Percentiles rank a stretch among this genome's conserved stretches.
phyloP scores from a whole-genome alignment of 1,139 yeast species.

The Sugiyamaella xylanicola region DNA sequence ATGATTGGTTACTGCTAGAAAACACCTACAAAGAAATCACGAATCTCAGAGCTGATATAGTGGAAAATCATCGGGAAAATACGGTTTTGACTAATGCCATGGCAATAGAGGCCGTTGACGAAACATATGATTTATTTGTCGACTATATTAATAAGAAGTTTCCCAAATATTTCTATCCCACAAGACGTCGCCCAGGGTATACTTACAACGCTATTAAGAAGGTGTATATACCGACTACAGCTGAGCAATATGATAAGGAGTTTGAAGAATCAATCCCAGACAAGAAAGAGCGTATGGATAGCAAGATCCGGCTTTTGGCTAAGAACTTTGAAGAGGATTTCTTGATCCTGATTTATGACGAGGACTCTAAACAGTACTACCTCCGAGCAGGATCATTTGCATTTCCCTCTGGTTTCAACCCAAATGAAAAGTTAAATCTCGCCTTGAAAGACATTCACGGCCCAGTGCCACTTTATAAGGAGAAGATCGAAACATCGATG shows the following conservation, averaged over 20 bases:
- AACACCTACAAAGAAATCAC: slow-evolving; percentile 56
- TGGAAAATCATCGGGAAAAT: slow-evolving; percentile 49
- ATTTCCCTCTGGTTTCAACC: slow-evolving; percentile 78
- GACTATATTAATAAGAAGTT: slow-evolving; percentile 56
- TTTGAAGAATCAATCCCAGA: slow-evolving; percentile 15
- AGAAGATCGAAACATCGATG: slow-evolving; percentile 60
- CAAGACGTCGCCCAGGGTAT: slow-evolving; percentile 22
- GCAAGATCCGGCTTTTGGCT: slow-evolving; percentile 49
- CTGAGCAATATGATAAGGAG: slow-evolving; percentile 15
- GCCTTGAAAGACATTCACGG: slow-evolving; percentile 51
- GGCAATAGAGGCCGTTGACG: slow-evolving; percentile 53
- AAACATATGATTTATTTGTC: slow-evolving; percentile 55
- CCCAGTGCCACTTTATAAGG: slow-evolving; percentile 64
- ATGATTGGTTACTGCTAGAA: slow-evolving; percentile 71
- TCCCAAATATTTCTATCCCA: slow-evolving; percentile 55
- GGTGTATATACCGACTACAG: slow-evolving; percentile 30
- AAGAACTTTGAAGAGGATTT: slow-evolving; percentile 69
- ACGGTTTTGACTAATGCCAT: slow-evolving; percentile 47
- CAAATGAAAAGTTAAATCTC: slow-evolving; percentile 52
- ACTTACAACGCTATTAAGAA: slow-evolving; percentile 32
- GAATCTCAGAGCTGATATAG: slow-evolving; percentile 48
- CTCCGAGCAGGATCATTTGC: slow-evolving; percentile 66
- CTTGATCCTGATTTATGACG: slow-evolving; percentile 58
- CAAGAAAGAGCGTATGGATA: slow-evolving; percentile 31
- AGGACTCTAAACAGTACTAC: slow-evolving; percentile 58